Conservation (phyloP, 1,284 basidiomycete genomes). For the Exobasidium rhododendri region DNA sequence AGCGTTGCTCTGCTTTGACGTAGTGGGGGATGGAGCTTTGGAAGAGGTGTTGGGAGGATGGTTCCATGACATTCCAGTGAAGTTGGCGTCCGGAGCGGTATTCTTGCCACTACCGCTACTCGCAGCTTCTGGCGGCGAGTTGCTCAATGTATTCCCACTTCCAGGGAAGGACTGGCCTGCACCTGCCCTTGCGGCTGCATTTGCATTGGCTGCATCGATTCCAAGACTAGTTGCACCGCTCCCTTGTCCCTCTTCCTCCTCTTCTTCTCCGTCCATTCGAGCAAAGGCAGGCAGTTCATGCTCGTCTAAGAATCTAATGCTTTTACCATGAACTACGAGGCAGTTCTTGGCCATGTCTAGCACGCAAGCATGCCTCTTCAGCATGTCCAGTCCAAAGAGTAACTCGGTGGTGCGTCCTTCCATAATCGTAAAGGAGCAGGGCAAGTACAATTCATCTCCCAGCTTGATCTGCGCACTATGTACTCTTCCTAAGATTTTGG, state of each 20-base stretch:
- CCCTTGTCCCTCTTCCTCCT: slow-evolving; percentile 37
- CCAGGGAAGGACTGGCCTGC: slow-evolving; percentile 14
- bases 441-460: slow-evolving; percentile 70
- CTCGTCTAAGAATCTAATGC: slow-evolving; percentile 83
- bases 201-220: slow-evolving; percentile 28
- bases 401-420: slow-evolving; percentile 90
- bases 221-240: slow-evolving; percentile 18
- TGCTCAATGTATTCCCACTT: slow-evolving; percentile 10
- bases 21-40: slow-evolving; percentile 21
- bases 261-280: slow-evolving; percentile 31
- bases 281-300: slow-evolving; percentile 68
- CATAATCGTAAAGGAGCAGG: slow-evolving; percentile 92
- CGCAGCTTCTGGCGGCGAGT: slow-evolving; percentile 61
- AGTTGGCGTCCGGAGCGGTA: neutral
- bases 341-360: slow-evolving; percentile 87
- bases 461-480: slow-evolving; percentile 90
- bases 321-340: slow-evolving; percentile 79
- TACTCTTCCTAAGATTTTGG: slow-evolving; percentile 87
- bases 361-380: slow-evolving; percentile 91
- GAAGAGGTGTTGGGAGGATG: slow-evolving; percentile 25
- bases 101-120: slow-evolving; percentile 56
- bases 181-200: slow-evolving; percentile 27
- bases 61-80: slow-evolving; percentile 10
- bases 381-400: slow-evolving; percentile 93
- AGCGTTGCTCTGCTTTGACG: slow-evolving; percentile 19